Evolutionary conservation across 2,329 filamentous ascomycete genomes (phyloP), one percentile per base, ranked within the genome.

Genomic region (Cercospora janseana): DNA sequence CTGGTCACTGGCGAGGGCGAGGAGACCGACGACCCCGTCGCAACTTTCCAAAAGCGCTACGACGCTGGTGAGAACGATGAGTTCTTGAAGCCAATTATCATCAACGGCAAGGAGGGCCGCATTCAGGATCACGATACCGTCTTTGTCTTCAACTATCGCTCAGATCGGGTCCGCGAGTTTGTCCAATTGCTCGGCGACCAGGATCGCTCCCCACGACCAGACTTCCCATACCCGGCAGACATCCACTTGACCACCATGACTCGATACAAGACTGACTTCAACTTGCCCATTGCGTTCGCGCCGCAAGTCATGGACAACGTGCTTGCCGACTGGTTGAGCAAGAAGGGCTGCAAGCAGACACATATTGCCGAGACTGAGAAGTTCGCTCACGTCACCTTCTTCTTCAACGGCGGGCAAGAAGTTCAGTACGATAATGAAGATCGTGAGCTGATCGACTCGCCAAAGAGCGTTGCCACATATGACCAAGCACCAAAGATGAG

Each of bases 141-240:
- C 65, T 97, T 97, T 82, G 97, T 97, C 83, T 98, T 98, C 87
- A 98, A 98, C 83, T 98, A 98, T 80, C 89, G 93, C 66, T 97
- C 93, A 51, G 93, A 98, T 71, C 91, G 93, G 70, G 92, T 92
- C 46, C 88, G 93, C 63, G 93, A 98, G 73, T 87, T 98, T 70
- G 95, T 90, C 42, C 93, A 97, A 75, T 80, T 98, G 35, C 78
- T 98, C 48, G 93, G 93, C 62, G 87, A 87, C 70, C 85, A 92
- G 67, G 93, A 98, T 76, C 88, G 89, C 66, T 95, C 89, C 18
- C 90, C 91, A 49, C 81, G 82, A 61, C 88, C 91, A 60, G 88
- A 96, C 72, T 95, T 97, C 79, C 79, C 87, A 38, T 97, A 91
- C 78, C 93, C 93, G 63, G 89, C 94, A 76, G 84, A 95, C 74